Percentiles rank a stretch among this genome's conserved stretches.
Evolutionary conservation across 2,329 filamentous ascomycete genomes (phyloP).

Genomic region (Dactylellina sp.): DNA sequence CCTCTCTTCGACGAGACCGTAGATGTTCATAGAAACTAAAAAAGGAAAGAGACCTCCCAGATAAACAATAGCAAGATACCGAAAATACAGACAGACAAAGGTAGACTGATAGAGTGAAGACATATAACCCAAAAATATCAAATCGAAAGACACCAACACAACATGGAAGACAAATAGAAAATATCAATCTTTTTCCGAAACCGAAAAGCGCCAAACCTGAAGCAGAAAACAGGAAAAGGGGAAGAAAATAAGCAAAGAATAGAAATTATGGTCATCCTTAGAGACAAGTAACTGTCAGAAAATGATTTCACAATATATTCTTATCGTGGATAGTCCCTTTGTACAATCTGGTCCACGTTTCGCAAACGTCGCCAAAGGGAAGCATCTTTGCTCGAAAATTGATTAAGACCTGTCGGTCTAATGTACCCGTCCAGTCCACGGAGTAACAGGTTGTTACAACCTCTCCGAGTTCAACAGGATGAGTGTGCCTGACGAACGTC

Average conservation of each 20-base stretch:
- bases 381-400: constrained; percentile 44
- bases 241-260: no score
- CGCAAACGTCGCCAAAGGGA: constrained; percentile 46
- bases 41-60: constrained; percentile 23
- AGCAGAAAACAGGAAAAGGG: not conserved
- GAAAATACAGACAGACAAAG: no score
- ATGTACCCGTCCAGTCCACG: constrained; percentile 23
- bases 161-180: not conserved
- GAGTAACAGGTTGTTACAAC: constrained; percentile 33
- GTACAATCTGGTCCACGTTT: constrained; percentile 50
- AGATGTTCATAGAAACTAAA: constrained; percentile 7
- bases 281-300: not conserved
- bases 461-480: constrained; percentile 39
- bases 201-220: constrained; percentile 1
- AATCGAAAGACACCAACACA: constrained; percentile 12
- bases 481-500: constrained; percentile 47
- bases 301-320: constrained; percentile 35
- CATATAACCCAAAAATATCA: constrained; percentile 5
- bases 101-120: no score
- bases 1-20: constrained; percentile 44
- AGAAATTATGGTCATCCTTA: not conserved
- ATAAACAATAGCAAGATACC: constrained; percentile 7
- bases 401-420: constrained; percentile 31
- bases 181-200: not conserved
- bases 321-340: constrained; percentile 49